These are phyloP conservation scores for Penstemon newberryi DNA, from an alignment of 257 asterid genomes.

Conservation along the genomic window DNA sequence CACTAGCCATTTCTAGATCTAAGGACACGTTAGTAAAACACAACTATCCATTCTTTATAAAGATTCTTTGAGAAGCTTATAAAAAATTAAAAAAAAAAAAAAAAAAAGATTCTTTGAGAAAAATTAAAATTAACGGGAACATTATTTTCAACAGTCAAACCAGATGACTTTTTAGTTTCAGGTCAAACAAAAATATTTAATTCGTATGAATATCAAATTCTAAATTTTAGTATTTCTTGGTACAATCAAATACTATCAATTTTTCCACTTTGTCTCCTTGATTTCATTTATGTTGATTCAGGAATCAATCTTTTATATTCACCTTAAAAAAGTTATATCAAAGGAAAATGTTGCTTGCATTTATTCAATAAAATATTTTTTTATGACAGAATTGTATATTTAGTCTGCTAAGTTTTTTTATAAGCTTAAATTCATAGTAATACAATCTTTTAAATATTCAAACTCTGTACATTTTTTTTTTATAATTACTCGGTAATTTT, in stretches of 20 bases:
- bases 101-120: background rate
- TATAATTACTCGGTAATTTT: too few species aligned
- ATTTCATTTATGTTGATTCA: too few species aligned
- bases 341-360: too few species aligned
- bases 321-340: too few species aligned
- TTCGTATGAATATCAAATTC: background rate
- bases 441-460: too few species aligned
- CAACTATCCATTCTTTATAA: background rate
- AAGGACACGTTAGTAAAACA: background rate
- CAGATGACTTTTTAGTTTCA: constrained; percentile 16
- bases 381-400: too few species aligned
- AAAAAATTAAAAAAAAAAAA: too few species aligned
- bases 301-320: too few species aligned
- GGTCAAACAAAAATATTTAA: constrained; percentile 20
- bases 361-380: too few species aligned
- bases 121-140: background rate
- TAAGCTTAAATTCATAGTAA: too few species aligned
- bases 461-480: too few species aligned
- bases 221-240: constrained; percentile 10
- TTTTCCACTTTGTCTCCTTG: background rate
- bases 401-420: too few species aligned
- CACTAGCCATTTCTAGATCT: background rate
- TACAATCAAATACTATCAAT: constrained; percentile 7
- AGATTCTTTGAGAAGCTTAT: background rate
- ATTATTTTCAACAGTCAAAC: constrained; percentile 21